phyloP scores from a whole-genome alignment of 495 filamentous ascomycete genomes.

The Viridothelium virens region DNA sequence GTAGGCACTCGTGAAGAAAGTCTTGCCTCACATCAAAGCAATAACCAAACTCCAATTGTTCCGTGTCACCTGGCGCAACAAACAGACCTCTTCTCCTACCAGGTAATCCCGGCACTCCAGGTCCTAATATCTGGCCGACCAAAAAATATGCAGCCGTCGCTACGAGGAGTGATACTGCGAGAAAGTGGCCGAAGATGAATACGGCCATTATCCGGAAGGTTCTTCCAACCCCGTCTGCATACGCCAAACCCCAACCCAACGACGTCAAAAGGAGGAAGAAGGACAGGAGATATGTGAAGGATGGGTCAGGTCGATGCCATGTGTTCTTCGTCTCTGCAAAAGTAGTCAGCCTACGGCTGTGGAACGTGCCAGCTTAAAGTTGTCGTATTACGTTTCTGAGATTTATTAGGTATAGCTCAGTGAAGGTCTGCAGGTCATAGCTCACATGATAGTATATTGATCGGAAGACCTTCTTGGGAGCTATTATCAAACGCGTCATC shows the following conservation, averaged over 20 bases:
- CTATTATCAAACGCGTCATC: slow-evolving; percentile 65
- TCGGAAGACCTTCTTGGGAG: slow-evolving; percentile 69
- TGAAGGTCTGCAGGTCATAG: slow-evolving; percentile 12
- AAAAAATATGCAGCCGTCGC: slow-evolving; percentile 58
- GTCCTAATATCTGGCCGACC: slow-evolving; percentile 55
- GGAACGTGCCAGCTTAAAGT: slow-evolving; percentile 4
- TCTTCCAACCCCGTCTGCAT: slow-evolving; percentile 48
- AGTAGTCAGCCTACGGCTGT: slow-evolving; percentile 1
- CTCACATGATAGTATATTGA: slow-evolving; percentile 70
- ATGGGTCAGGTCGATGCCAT: slow-evolving; percentile 68
- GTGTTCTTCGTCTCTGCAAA: slow-evolving; percentile 64
- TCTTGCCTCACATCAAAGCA: slow-evolving; percentile 58
- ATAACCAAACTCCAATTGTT: slow-evolving; percentile 67
- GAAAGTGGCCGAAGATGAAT: slow-evolving; percentile 63
- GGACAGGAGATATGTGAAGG: slow-evolving; percentile 69
- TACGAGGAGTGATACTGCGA: slow-evolving; percentile 52
- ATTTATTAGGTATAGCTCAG: slow-evolving; percentile 18
- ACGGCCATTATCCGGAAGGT: slow-evolving; percentile 54
- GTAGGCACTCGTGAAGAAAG: background rate
- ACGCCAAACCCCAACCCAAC: slow-evolving; percentile 66
- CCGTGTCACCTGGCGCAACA: slow-evolving; percentile 44
- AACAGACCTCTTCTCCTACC: slow-evolving; percentile 52
- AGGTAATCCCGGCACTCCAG: slow-evolving; percentile 42
- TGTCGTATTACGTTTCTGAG: slow-evolving; percentile 51
- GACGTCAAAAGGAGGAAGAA: slow-evolving; percentile 67